Conservation (phyloP, 768 basidiomycete species). For the Phlebiopsis gigantea region DNA sequence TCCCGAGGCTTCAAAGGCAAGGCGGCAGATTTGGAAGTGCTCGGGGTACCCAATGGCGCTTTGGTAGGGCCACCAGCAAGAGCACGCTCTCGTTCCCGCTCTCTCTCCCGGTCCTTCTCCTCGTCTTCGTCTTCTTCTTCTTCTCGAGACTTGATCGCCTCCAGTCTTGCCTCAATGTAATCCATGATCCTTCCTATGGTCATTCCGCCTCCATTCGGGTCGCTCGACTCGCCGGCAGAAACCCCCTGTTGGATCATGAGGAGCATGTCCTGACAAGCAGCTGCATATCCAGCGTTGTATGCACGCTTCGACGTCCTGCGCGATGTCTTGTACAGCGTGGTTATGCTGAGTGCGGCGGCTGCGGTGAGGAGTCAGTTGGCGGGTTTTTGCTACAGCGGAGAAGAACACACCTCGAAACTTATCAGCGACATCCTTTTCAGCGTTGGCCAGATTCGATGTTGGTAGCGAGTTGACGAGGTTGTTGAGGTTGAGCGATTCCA, state of each 20-base stretch:
- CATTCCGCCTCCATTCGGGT: conserved; percentile 53
- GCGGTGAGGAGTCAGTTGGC: conserved; percentile 10
- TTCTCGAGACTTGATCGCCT: conserved; percentile 66
- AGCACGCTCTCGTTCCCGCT: conserved; percentile 17
- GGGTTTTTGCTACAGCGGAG: neutral
- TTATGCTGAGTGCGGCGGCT: conserved; percentile 84
- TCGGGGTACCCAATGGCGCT: conserved; percentile 19
- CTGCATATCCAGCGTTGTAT: conserved; percentile 75
- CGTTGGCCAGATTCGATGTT: conserved; percentile 60
- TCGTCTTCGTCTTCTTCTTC: conserved; percentile 85
- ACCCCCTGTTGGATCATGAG: conserved; percentile 82
- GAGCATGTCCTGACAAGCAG: conserved; percentile 76
- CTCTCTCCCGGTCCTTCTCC: conserved; percentile 51
- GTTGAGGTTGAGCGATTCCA: conserved; percentile 58
- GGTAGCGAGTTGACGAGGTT: conserved; percentile 75
- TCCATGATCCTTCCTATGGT: conserved; percentile 79
- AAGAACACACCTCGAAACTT: conserved; percentile 66
- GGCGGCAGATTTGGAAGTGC: conserved; percentile 14
- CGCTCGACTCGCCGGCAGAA: conserved; percentile 45
- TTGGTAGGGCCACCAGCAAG: conserved; percentile 8
- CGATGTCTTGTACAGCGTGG: conserved; percentile 79
- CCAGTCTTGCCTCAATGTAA: conserved; percentile 77
- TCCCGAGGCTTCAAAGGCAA: conserved; percentile 17
- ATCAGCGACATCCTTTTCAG: conserved; percentile 75
- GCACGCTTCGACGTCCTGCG: conserved; percentile 71